Conservation (phyloP, 148 eudicot species). For the Mesembryanthemum crystallinum region DNA sequence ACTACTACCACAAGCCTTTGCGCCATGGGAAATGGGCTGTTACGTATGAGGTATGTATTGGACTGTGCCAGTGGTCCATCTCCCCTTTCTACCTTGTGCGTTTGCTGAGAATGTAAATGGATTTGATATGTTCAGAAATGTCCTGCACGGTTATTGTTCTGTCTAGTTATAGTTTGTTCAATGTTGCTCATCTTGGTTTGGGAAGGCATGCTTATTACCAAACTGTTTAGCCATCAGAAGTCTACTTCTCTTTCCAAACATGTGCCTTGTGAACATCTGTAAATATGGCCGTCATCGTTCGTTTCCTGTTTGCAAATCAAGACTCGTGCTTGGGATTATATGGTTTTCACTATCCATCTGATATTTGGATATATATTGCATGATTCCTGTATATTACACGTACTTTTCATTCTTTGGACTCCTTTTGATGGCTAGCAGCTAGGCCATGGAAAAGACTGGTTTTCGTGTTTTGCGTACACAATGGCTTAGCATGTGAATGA, state of each 20-base stretch:
- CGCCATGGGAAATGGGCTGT: slow-evolving; percentile 99
- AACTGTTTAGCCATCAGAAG: not conserved
- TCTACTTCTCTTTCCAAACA: not conserved
- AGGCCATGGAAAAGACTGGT: not conserved
- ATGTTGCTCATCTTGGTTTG: not conserved
- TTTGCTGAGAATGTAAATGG: not conserved
- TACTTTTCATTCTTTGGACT: not conserved
- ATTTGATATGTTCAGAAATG: not conserved
- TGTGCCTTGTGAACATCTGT: not conserved
- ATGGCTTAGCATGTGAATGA: not conserved
- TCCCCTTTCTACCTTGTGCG: not conserved
- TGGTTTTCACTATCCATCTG: not conserved
- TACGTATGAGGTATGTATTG: slow-evolving; percentile 76
- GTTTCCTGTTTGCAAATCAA: not conserved
- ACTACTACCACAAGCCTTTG: slow-evolving; percentile 75
- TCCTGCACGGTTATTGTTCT: not conserved
- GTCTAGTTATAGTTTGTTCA: not conserved
- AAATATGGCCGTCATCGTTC: not conserved
- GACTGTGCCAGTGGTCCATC: not conserved
- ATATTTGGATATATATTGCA: not conserved
- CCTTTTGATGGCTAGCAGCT: not conserved
- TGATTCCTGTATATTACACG: not conserved
- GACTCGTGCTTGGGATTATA: too few species aligned
- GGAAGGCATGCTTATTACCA: not conserved
- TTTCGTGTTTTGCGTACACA: not conserved